Evolutionary conservation across 441 rosid genomes (phyloP).

Genomic region (Oxalis stricta): DNA sequence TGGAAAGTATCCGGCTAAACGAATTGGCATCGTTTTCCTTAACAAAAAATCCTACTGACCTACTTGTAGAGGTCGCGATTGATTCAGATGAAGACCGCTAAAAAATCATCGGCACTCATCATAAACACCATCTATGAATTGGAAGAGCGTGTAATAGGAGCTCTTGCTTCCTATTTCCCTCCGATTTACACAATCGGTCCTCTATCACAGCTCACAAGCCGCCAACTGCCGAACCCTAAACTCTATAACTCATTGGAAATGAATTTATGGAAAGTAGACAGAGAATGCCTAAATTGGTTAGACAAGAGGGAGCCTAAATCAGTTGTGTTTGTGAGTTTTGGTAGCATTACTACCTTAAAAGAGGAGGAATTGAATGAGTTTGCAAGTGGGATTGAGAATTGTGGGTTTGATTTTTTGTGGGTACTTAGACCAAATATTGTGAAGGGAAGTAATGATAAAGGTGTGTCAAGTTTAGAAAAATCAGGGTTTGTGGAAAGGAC

Average conservation of each 20-base stretch:
- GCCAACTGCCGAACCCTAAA: not conserved
- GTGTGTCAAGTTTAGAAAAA: not conserved
- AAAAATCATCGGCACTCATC: not conserved
- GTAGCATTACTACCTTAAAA: not conserved
- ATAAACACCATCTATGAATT: constrained; percentile 4
- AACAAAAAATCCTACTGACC: not conserved
- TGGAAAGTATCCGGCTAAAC: not conserved
- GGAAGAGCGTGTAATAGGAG: not conserved
- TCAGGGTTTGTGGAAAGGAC: not conserved
- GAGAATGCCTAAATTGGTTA: constrained; percentile 5
- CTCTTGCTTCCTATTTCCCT: not conserved
- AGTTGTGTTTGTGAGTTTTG: constrained; percentile 2
- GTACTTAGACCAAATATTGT: constrained; percentile 6
- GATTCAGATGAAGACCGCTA: not conserved
- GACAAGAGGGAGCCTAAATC: not conserved
- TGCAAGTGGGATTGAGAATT: constrained; percentile 1
- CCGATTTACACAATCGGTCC: constrained; percentile 2
- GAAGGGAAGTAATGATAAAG: not conserved
- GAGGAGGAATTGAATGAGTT: not conserved
- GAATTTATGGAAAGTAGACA: constrained; percentile 1
- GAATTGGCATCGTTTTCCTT: not conserved
- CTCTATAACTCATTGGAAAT: not conserved
- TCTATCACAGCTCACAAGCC: not conserved
- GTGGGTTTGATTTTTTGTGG: constrained; percentile 1
- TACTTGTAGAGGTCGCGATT: not conserved